Base-by-base conservation (phyloP, 2,329 filamentous ascomycete genomes). In the Pseudocercospora musae region DNA sequence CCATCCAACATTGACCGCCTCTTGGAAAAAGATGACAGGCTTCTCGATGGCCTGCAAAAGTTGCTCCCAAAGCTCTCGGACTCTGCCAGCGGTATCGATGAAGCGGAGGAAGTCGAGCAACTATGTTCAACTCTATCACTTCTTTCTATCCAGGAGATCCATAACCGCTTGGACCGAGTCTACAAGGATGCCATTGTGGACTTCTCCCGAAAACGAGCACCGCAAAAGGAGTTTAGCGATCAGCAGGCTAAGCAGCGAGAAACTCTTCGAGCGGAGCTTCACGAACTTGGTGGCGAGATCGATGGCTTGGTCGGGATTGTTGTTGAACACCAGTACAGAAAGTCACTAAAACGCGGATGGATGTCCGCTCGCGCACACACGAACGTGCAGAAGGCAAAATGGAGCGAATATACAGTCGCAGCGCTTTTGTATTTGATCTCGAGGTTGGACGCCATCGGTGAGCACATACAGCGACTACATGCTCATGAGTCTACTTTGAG, bases 251-350 rank as follows among this genome's bases (percentile, higher is more conserved):
- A 70, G 42, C 69, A 73, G 53, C 62, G 62, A 0, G 4, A 82
- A 85, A 54, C 79, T 82, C 9, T 77, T 76, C 83, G 87, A 68
- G 82, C 84, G 31, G 89, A 91, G 70, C 78, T 91, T 0, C 87
- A 90, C 66, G 89, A 87, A 4, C 78, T 91, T 2, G 88, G 89
- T 68, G 79, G 86, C 0, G 89, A 91, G 71, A 87, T 91, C 44
- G 77, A 88, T 0, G 85, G 88, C 0, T 86, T 91, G 1, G 84
- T 87, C 6, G 85, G 89, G 65, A 91, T 91, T 85, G 85, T 88
- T 0, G 81, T 87, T 0, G 87, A 90, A 66, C 84, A 89, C 68
- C 86, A 89, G 70, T 83, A 87, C 67, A 79, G 89, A 4, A 82
- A 85, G 62, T 88, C 88, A 0, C 85, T 88, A 1, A 75, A 85